Evolutionary conservation across 2,329 filamentous ascomycete genomes (phyloP).

Genomic region (Cryphonectria radicalis): DNA sequence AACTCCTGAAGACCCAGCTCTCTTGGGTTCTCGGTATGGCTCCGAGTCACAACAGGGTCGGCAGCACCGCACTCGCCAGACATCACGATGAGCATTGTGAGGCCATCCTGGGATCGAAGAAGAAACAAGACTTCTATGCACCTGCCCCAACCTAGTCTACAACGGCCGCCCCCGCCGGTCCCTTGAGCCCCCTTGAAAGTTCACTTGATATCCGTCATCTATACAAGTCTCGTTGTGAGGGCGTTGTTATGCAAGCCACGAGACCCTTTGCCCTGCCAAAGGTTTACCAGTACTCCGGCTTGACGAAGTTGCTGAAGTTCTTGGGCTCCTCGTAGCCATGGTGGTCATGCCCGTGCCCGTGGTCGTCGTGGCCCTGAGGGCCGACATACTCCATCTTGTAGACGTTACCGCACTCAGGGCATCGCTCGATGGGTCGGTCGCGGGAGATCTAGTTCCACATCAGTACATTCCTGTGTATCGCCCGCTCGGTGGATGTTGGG

Average conservation of each 20-base stretch:
- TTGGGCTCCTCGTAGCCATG: slow-evolving; percentile 82
- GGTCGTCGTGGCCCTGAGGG: slow-evolving; percentile 69
- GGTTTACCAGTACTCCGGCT: slow-evolving; percentile 89
- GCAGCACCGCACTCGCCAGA: not conserved
- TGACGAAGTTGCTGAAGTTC: slow-evolving; percentile 95
- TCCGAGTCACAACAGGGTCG: not conserved
- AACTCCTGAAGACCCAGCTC: not conserved
- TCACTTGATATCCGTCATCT: slow-evolving; percentile 20
- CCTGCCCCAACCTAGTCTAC: slow-evolving; percentile 44
- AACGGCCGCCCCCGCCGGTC: slow-evolving; percentile 33
- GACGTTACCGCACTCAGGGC: slow-evolving; percentile 93
- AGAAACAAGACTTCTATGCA: slow-evolving; percentile 35
- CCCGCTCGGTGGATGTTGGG: not conserved
- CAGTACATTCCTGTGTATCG: not conserved
- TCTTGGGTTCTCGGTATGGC: not conserved
- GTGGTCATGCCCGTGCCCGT: slow-evolving; percentile 56
- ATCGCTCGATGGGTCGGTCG: slow-evolving; percentile 90
- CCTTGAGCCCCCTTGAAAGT: slow-evolving; percentile 14
- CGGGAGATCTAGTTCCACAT: slow-evolving; percentile 68
- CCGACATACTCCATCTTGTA: slow-evolving; percentile 99
- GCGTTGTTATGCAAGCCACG: slow-evolving; percentile 1
- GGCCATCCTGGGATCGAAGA: not conserved
- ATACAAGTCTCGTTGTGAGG: slow-evolving; percentile 14
- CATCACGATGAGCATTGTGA: not conserved
- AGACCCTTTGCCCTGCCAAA: not conserved